These are phyloP conservation scores for Asterochloris sp. DNA, from an alignment of 139 green algal species.

Conservation along the genomic window DNA sequence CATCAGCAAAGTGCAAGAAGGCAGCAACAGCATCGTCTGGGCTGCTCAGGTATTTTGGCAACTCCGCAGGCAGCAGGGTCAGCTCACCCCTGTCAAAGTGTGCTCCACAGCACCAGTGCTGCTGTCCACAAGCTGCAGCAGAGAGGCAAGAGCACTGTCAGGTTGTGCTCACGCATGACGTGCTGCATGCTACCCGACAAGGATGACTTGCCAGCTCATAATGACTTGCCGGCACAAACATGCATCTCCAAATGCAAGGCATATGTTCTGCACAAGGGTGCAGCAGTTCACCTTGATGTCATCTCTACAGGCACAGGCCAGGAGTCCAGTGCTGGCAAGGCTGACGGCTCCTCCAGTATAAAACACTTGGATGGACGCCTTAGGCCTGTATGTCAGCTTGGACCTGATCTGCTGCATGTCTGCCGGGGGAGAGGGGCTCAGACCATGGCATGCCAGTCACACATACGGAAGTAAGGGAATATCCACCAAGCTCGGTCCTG, in stretches of 20 bases:
- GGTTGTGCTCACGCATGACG: no score
- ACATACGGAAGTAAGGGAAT: no score
- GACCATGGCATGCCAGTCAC: no score
- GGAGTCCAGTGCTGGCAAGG: constrained; percentile 55
- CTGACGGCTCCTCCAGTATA: constrained; percentile 78
- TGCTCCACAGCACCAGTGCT: constrained; percentile 50
- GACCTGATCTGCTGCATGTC: background rate
- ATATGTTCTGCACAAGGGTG: background rate
- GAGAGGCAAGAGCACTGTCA: no score
- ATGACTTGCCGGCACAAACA: no score
- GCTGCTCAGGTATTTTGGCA: background rate
- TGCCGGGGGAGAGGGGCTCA: no score
- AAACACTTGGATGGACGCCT: constrained; percentile 77
- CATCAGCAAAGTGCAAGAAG: background rate
- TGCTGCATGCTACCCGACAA: no score
- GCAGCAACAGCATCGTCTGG: background rate
- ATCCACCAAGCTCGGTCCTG: no score
- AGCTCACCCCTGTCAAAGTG: constrained; percentile 64
- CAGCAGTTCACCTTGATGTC: constrained; percentile 75
- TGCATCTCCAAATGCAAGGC: no score
- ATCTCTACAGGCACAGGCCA: constrained; percentile 80
- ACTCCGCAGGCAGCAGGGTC: background rate
- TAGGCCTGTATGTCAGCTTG: constrained; percentile 70
- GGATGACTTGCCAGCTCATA: no score
- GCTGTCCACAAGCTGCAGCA: constrained; percentile 65